Evolutionary conservation across 1,284 basidiomycete genomes (phyloP).

Genomic region (Veloboletus limbatus): DNA sequence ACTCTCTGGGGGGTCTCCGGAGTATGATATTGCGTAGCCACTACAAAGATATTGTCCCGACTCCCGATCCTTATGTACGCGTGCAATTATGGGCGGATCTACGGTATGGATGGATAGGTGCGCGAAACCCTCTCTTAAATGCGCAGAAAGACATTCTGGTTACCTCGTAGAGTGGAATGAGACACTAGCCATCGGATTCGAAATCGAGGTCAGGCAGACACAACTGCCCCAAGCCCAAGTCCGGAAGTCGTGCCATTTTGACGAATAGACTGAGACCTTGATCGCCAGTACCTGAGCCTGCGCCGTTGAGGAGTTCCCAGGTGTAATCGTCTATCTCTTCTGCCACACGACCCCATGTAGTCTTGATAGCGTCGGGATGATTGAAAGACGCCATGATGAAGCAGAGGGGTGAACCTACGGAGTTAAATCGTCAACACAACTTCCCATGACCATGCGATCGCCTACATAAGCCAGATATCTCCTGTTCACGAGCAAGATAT

Average conservation of each 20-base stretch:
- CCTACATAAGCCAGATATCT: conserved; percentile 74
- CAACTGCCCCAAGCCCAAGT: conserved; percentile 70
- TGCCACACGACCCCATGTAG: conserved; percentile 64
- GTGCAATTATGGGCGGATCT: conserved; percentile 20
- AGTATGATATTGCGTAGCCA: not conserved
- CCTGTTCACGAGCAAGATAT: conserved; percentile 57
- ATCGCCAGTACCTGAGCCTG: conserved; percentile 41
- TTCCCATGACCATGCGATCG: not conserved
- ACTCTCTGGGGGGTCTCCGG: conserved; percentile 18
- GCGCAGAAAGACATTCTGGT: not conserved
- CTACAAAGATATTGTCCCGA: too few relatives aligned
- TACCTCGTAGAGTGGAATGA: conserved; percentile 14
- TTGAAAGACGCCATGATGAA: conserved; percentile 69
- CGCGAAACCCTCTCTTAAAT: too few relatives aligned
- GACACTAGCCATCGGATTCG: conserved; percentile 22
- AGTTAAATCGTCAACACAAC: conserved; percentile 3
- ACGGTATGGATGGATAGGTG: conserved; percentile 19
- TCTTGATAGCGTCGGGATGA: conserved; percentile 60
- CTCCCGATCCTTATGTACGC: too few relatives aligned
- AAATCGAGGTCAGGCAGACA: conserved; percentile 47
- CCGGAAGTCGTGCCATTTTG: conserved; percentile 70
- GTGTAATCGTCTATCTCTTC: conserved; percentile 65
- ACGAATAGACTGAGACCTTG: conserved; percentile 62
- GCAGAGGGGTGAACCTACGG: conserved; percentile 69
- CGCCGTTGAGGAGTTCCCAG: conserved; percentile 57